Evolutionary conservation across 106 monocot species (phyloP).

Genomic region (Triglochin maritima): DNA sequence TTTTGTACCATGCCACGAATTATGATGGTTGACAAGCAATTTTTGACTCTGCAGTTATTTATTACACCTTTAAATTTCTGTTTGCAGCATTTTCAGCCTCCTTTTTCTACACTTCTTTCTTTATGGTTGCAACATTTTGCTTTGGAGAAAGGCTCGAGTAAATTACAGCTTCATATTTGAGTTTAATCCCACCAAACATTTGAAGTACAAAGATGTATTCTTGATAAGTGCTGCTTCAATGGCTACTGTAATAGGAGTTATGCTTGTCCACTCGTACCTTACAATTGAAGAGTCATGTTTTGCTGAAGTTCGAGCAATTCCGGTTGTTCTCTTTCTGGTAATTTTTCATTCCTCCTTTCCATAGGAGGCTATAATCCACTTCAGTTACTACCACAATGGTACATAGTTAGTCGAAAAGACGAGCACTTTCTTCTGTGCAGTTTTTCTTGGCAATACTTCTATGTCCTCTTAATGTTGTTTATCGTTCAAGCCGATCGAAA

Average conservation of each 20-base stretch:
- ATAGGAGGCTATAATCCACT: too few species aligned
- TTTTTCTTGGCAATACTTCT: constrained; percentile 50
- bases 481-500: constrained; percentile 49
- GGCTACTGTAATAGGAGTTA: constrained; percentile 52
- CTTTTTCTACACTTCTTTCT: constrained; percentile 83
- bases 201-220: constrained; percentile 69
- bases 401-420: too few species aligned
- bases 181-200: constrained; percentile 54
- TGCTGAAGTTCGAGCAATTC: constrained; percentile 44
- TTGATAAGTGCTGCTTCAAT: constrained; percentile 66
- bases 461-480: constrained; percentile 63
- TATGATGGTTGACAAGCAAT: too few species aligned
- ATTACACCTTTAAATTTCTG: too few species aligned
- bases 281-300: constrained; percentile 41
- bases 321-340: constrained; percentile 65
- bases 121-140: constrained; percentile 90
- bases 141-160: constrained; percentile 77
- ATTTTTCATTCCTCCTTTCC: background rate
- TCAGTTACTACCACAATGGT: too few species aligned
- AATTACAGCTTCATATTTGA: constrained; percentile 97
- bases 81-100: constrained; percentile 79
- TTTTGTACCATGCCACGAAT: too few species aligned
- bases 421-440: constrained; percentile 15
- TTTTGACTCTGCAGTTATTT: too few species aligned
- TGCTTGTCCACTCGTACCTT: constrained; percentile 52